phyloP scores from a whole-genome alignment of 441 rosid genomes.

The Brassica balearica region DNA sequence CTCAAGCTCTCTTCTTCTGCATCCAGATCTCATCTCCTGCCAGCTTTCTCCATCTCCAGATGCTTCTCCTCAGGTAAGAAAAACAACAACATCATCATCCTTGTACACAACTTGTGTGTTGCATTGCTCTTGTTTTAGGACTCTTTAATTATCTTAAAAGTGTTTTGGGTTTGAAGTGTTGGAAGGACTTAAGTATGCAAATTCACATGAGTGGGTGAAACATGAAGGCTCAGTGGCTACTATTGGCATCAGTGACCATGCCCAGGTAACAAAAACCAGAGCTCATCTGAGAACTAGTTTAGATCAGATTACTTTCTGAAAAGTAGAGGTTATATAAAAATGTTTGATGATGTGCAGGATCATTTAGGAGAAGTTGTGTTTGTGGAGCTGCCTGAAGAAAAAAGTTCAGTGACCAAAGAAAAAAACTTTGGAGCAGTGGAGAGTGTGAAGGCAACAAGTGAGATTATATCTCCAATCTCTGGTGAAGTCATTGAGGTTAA shows the following conservation, averaged over 20 bases:
- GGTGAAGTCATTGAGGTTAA: slow-evolving; percentile 4
- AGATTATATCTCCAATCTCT: slow-evolving; percentile 6
- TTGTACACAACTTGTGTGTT: not conserved
- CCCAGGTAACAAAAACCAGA: not conserved
- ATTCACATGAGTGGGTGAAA: slow-evolving; percentile 14
- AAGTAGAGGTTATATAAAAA: not conserved
- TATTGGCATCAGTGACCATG: slow-evolving; percentile 13
- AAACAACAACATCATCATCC: not conserved
- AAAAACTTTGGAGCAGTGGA: slow-evolving; percentile 11
- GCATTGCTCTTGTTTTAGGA: not conserved
- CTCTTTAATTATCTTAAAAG: not conserved
- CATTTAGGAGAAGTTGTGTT: slow-evolving; percentile 18
- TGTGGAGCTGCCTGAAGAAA: slow-evolving; percentile 14
- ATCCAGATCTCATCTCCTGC: slow-evolving; percentile 13
- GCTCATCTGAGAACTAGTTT: not conserved
- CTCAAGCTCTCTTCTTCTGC: slow-evolving; percentile 59
- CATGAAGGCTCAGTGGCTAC: slow-evolving; percentile 17
- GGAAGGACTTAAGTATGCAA: slow-evolving; percentile 9
- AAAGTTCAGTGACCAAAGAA: slow-evolving; percentile 1
- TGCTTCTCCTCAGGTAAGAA: slow-evolving; percentile 2
- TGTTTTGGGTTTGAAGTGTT: slow-evolving; percentile 7
- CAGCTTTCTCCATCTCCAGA: slow-evolving; percentile 11
- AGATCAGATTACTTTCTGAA: not conserved
- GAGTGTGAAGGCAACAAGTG: slow-evolving; percentile 8
- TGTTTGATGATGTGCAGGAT: not conserved